Evolutionary conservation across 495 filamentous ascomycete species (phyloP).

Genomic region (Talaromyces borbonicus): DNA sequence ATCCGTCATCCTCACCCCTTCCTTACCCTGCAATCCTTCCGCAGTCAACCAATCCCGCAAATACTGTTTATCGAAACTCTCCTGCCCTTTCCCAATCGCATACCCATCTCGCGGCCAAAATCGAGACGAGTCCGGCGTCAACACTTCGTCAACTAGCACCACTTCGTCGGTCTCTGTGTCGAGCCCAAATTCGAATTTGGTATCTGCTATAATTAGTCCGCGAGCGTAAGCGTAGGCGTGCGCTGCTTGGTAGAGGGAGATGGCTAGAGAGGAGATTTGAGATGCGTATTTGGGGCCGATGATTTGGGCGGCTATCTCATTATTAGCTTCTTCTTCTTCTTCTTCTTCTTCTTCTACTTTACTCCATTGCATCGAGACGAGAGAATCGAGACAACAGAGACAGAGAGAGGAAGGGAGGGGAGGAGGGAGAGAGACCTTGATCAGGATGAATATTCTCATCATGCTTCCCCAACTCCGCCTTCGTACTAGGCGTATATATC

Average conservation of each 20-base stretch:
- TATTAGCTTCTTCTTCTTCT: neutral
- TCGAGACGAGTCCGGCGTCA: slow-evolving; percentile 77
- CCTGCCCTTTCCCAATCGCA: slow-evolving; percentile 60
- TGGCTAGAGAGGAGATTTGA: slow-evolving; percentile 59
- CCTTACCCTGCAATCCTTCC: slow-evolving; percentile 60
- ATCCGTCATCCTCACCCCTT: slow-evolving; percentile 55
- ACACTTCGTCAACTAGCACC: slow-evolving; percentile 82
- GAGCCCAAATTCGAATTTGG: slow-evolving; percentile 75
- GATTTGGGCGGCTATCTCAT: slow-evolving; percentile 44
- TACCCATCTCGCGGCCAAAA: slow-evolving; percentile 81
- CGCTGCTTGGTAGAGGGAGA: slow-evolving; percentile 65
- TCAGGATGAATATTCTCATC: slow-evolving; percentile 87
- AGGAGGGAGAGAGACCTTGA: slow-evolving; percentile 32
- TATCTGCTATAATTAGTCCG: slow-evolving; percentile 88
- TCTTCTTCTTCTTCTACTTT: too few relatives aligned
- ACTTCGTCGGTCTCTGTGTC: slow-evolving; percentile 67
- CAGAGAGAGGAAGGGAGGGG: neutral
- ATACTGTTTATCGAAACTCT: slow-evolving; percentile 88
- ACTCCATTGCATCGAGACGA: too few relatives aligned
- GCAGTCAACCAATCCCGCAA: slow-evolving; percentile 75
- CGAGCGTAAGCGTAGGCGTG: slow-evolving; percentile 62
- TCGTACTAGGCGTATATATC: slow-evolving; percentile 84
- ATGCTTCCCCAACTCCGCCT: slow-evolving; percentile 72
- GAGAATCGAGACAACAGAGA: neutral
- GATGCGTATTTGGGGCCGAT: slow-evolving; percentile 68